Percentiles rank a stretch among this genome's conserved stretches.
These are phyloP conservation scores for Themeda triandra DNA, from an alignment of 176 grass and related monocot genomes.

Conservation along the genomic window DNA sequence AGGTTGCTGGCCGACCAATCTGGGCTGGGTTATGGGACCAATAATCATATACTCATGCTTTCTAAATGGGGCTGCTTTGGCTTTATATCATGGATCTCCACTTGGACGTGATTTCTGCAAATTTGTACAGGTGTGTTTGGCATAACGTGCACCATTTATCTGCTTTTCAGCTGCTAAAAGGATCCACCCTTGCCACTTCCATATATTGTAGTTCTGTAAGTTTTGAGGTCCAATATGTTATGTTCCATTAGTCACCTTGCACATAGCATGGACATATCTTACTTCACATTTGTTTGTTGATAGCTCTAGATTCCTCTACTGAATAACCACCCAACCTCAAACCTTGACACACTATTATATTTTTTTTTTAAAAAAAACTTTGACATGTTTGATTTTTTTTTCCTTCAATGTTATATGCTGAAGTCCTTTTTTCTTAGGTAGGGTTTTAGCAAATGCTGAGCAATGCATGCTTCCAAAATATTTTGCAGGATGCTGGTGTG, in stretches of 20 bases:
- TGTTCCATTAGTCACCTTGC: constrained; percentile 3
- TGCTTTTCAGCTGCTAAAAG: constrained; percentile 8
- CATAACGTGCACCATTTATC: not conserved
- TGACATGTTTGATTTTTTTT: not conserved
- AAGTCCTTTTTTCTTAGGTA: not conserved
- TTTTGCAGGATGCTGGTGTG: constrained; percentile 82
- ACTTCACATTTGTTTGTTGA: not conserved
- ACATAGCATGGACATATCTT: not conserved
- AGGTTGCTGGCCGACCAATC: constrained; percentile 85
- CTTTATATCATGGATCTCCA: constrained; percentile 90
- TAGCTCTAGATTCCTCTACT: not conserved
- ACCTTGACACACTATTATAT: not conserved
- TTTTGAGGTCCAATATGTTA: not conserved
- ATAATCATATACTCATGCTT: constrained; percentile 69
- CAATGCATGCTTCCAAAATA: constrained; percentile 3
- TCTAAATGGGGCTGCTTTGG: constrained; percentile 65
- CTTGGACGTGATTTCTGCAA: constrained; percentile 87
- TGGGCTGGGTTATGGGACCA: constrained; percentile 98
- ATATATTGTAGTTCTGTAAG: not conserved
- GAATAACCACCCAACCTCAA: not conserved
- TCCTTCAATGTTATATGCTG: not conserved
- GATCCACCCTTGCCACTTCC: not conserved
- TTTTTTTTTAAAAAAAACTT: not conserved
- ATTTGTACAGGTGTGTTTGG: constrained; percentile 75
- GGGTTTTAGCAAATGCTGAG: not conserved